Conservation (phyloP, 208 protist species). For the Trypanosoma boissoni region DNA sequence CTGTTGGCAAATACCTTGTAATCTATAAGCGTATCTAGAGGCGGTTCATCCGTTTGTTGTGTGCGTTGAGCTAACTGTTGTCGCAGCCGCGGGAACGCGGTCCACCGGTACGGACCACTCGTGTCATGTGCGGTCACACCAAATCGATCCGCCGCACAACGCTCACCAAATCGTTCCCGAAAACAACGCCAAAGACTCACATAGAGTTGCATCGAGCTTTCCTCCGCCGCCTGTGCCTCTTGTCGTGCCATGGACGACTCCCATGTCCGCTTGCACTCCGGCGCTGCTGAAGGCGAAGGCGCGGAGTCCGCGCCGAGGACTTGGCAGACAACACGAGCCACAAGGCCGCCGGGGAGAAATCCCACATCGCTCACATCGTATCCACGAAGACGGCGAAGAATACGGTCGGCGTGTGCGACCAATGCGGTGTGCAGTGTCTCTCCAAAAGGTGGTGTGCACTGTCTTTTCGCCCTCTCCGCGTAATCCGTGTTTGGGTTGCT, state of each 20-base stretch:
- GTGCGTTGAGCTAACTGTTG: constrained; percentile 24
- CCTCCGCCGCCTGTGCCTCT: constrained; percentile 35
- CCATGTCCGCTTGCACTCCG: constrained; percentile 29
- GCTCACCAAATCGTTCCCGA: constrained; percentile 70
- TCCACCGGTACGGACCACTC: constrained; percentile 8
- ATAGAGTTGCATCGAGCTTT: constrained; percentile 48
- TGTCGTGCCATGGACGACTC: constrained; percentile 42
- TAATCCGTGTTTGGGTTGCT: neutral
- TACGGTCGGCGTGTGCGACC: constrained; percentile 28
- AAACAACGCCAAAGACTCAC: constrained; percentile 52
- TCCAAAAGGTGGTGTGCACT: neutral
- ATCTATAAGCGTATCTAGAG: constrained; percentile 68
- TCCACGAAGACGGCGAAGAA: constrained; percentile 53
- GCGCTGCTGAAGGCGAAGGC: neutral
- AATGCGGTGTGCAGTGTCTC: constrained; percentile 30
- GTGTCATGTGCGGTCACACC: constrained; percentile 24
- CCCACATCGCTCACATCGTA: constrained; percentile 56
- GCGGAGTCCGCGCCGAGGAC: neutral
- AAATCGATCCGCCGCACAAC: constrained; percentile 66
- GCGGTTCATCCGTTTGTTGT: constrained; percentile 31
- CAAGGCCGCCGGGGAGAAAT: constrained; percentile 58
- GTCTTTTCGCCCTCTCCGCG: neutral
- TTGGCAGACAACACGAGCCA: constrained; percentile 44
- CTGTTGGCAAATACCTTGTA: constrained; percentile 64
- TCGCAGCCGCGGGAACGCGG: constrained; percentile 46